These are phyloP conservation scores for Talaromyces sp. DNA, from an alignment of 2,329 filamentous ascomycete species.

Conservation along the genomic window DNA sequence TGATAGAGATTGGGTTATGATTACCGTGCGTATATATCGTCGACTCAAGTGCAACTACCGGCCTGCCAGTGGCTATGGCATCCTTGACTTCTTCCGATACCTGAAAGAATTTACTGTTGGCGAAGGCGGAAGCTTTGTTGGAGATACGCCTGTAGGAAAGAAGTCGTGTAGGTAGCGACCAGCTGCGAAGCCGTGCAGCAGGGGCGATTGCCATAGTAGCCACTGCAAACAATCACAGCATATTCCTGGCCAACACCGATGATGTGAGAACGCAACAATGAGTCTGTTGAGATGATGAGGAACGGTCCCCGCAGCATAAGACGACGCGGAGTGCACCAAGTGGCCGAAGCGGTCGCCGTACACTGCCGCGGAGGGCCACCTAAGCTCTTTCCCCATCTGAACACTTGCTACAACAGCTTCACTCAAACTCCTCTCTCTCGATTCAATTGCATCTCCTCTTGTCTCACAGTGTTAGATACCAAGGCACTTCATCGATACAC, in stretches of 20 bases:
- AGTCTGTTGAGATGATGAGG: neutral
- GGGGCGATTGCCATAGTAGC: slow-evolving; percentile 1
- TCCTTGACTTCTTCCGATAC: slow-evolving; percentile 80
- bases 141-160: slow-evolving; percentile 14
- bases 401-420: neutral
- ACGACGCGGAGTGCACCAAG: slow-evolving; percentile 28
- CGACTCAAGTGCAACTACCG: slow-evolving; percentile 88
- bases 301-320: slow-evolving; percentile 13
- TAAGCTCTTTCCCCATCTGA: slow-evolving; percentile 29
- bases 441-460: slow-evolving; percentile 13
- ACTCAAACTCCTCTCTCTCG: neutral
- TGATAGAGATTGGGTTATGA: slow-evolving; percentile 1
- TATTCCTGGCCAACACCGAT: neutral
- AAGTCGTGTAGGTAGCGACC: neutral
- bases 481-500: slow-evolving; percentile 21
- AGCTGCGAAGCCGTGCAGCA: slow-evolving; percentile 10
- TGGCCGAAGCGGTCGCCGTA: slow-evolving; percentile 37
- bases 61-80: slow-evolving; percentile 69
- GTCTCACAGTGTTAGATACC: slow-evolving; percentile 19
- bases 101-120: slow-evolving; percentile 54
- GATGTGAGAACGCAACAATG: neutral
- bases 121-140: slow-evolving; percentile 29
- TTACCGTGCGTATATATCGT: slow-evolving; percentile 94
- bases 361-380: slow-evolving; percentile 32
- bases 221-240: neutral